phyloP scores from a whole-genome alignment of 192 early-diverging fungal species.

The Phycomyces blakesleeanus region DNA sequence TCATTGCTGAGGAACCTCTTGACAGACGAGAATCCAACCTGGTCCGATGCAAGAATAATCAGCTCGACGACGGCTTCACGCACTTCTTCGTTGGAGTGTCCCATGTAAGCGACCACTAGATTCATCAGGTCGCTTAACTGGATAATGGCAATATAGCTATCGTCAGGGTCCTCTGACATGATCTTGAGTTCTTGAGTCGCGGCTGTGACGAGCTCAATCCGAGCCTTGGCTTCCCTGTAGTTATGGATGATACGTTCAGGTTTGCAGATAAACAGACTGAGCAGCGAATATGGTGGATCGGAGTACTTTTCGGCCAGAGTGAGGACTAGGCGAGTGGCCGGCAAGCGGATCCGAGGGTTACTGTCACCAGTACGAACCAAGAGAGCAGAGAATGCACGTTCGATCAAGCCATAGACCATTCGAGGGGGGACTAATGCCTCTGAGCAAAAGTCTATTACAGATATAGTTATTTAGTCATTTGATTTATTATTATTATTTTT shows the following conservation, averaged over 20 bases:
- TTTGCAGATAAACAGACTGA: conserved; percentile 8
- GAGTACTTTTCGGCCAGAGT: conserved; percentile 6
- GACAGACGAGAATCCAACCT: conserved; percentile 16
- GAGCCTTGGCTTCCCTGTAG: conserved; percentile 19
- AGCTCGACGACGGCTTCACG: background rate
- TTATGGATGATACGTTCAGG: conserved; percentile 26
- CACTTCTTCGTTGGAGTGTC: conserved; percentile 7
- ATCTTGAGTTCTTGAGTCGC: background rate
- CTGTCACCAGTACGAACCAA: conserved; percentile 22
- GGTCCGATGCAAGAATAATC: conserved; percentile 13
- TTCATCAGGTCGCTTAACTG: conserved; percentile 15
- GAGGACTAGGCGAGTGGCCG: conserved; percentile 10
- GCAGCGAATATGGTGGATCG: background rate
- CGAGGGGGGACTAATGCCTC: background rate
- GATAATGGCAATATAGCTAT: background rate
- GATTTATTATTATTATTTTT: background rate
- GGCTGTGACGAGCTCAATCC: conserved; percentile 12
- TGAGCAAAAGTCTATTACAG: conserved; percentile 9
- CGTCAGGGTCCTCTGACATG: background rate
- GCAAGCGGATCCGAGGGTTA: conserved; percentile 11
- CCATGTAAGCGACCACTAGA: conserved; percentile 4
- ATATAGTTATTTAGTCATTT: background rate
- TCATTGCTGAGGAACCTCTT: conserved; percentile 7
- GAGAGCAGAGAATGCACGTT: conserved; percentile 15
- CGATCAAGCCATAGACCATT: background rate